Evolutionary conservation across 192 early-diverging fungal genomes (phyloP), one percentile per base, ranked within the genome.

Genomic region (Backusella westeae): DNA sequence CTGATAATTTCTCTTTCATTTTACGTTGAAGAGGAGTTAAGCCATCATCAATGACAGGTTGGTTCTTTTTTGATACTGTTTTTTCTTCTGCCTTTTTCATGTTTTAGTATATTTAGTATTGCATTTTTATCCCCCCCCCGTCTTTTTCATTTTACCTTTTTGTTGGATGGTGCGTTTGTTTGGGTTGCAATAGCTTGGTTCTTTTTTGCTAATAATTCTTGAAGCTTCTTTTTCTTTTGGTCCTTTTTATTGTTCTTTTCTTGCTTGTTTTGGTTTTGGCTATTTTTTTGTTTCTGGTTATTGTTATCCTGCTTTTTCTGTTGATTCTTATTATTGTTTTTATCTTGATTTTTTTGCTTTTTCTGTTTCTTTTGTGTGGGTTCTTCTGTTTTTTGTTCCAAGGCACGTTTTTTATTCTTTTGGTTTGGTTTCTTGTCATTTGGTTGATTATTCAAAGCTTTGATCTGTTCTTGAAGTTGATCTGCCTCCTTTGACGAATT

Each of bases 1-100:
- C 93, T 17, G 89, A 90, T 14, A 97, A 86, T 75, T 96, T 83
- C 15, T 83, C 78, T 12, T 80, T 80, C 82, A 83, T 83, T 59
- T 80, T 79, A 36, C 67, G 69, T 19, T 83, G 82, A 34, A 83
- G 72, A 32, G 78, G 67, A 8, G 82, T 83, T 12, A 83, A 59
- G 23, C 74, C 69, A 32, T 66, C 65, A 42, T 75, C 71, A n/a
- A 29, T 10, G 7, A 63, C 78, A 63, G 41, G 6, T 56, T 70
- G 35, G 7, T 26, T 65, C 32, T 77, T 39, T 59, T 53, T 23
- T 14, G 9, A 35, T 42, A 53, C 65, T 14, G n/a, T 0, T 8
- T 4, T 65, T 68, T 56, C 12, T 9, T 46, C 41, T 71, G 38
- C 9, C 39, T n/a, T 52, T 34, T 6, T 38, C 6, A 10, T 53